Evolutionary conservation across 345 rosid species (phyloP), one percentile per base, ranked within the genome.

Genomic region (Mangifera indica): DNA sequence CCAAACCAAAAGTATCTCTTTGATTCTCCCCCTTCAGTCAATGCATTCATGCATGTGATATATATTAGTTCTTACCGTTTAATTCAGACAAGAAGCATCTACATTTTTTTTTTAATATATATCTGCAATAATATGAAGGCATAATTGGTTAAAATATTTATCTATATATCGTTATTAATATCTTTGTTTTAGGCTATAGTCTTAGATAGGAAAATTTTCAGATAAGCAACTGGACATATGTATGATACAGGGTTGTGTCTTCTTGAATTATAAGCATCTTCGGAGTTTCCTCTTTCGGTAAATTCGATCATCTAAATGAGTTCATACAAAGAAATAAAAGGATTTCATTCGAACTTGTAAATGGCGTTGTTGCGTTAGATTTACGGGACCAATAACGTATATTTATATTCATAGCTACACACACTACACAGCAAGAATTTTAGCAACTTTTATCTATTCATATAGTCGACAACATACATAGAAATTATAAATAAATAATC

Each of bases 301-400:
- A 45, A 34, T 24, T 21, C 54, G n/a, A n/a, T n/a, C n/a, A n/a
- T 22, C n/a, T 22, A 24, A 37, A 2, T 66, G 40, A 37, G 7
- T 13, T 32, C 14, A 26, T 1, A n/a, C 14, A 37, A 53, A 67
- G 57, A 25, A 46, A 11, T 10, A 56, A 58, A 14, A 49, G 53
- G 42, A 56, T 69, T 58, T 58, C 25, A 20, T 58, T 24, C 29
- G 26, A 67, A n/a, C 51, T 32, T 52, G 40, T 58, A 37, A 70
- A 74, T 67, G 49, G 73, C 42, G 49, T 32, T 67, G 76, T 80
- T 56, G 84, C 85, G 81, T 81, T 77, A 46, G 56, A 60, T 79
- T 81, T 63, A 81, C 83, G 81, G 57, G 63, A 73, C 48, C 42
- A 37, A 7, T 7, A 51, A 1, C 20, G 76, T 49, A 73, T 71